Evolutionary conservation across 2,329 filamentous ascomycete species (phyloP), one percentile per base, ranked within the genome.

Genomic region (Fusarium cyanostomum): DNA sequence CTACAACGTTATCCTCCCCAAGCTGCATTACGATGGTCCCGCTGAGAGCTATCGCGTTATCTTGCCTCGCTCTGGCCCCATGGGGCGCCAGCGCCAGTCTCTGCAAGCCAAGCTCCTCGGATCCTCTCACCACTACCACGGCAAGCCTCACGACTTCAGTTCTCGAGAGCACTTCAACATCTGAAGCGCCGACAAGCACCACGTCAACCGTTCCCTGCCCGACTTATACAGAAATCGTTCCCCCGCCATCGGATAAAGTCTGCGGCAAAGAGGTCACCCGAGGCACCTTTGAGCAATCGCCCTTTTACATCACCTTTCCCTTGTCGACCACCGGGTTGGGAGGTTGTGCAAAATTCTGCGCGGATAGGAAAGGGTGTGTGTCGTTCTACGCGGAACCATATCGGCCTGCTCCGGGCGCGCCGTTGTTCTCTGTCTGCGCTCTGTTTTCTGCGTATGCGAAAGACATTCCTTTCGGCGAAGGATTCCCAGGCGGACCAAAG

Each of bases 361-460:
- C 18, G 1, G 41, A 53, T 13, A 46, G 11, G 1, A 11, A 18
- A 0, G 16, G 15, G 2, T 59, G 46, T 33, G 54, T 53, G 15
- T 59, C 56, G 0, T 59, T 59, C 2, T 59, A 59, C 11, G 26
- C 54, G 0, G 4, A 45, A 11, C 24, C 52, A 8, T 59, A 52
- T 21, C 13, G 24, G 0, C 53, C 39, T 4, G 54, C 27, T 1
- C 3, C 1, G 3, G 45, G 39, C 5, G 45, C 56, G 1, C 45
- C 56, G 0, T 27, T 27, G 0, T 42, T 4, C 26, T 53, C 37
- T 3, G 18, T 53, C 3, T 59, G 54, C 7, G 46, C 46, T 2
- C 3, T 46, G 13, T 53, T 59, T 3, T 41, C 24, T 12, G 46
- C 46, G 0, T 43, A 46, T n/a, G 46, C 41, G 3, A 12, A 53